Percentiles rank a stretch among this genome's conserved stretches.
Evolutionary conservation across 2,329 filamentous ascomycete genomes (phyloP).

Genomic region (Ploettnerulaceae sp.): DNA sequence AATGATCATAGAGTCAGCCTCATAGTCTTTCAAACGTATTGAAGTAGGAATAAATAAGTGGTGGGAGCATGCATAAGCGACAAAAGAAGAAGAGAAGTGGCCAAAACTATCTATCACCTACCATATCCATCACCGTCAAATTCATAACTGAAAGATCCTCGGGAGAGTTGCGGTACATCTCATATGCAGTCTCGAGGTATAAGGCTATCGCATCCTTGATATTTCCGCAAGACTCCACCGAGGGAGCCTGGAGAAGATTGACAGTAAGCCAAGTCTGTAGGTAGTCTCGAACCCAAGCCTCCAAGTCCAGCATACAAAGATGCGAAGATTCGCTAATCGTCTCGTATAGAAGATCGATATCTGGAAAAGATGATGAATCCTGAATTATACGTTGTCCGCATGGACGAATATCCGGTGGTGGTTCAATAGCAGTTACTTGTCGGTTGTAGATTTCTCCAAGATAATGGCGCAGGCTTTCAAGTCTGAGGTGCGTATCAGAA

Average conservation of each 20-base stretch:
- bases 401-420: not conserved
- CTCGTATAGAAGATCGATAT: not conserved
- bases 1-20: slow-evolving; percentile 46
- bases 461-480: not conserved
- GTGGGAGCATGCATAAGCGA: too few species aligned
- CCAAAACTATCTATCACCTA: too few species aligned
- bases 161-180: slow-evolving; percentile 41
- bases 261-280: not conserved
- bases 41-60: too few species aligned
- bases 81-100: too few species aligned
- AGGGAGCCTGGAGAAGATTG: not conserved
- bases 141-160: slow-evolving; percentile 49
- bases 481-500: not conserved
- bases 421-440: not conserved
- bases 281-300: not conserved
- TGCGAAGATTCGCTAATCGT: not conserved
- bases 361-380: not conserved
- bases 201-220: not conserved
- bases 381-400: not conserved
- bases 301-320: not conserved
- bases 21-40: slow-evolving; percentile 45
- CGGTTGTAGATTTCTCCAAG: not conserved
- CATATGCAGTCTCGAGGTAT: slow-evolving; percentile 34
- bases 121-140: slow-evolving; percentile 49
- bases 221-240: not conserved